phyloP scores from a whole-genome alignment of 2,329 filamentous ascomycete genomes.

The Chaetothyriales sp. region DNA sequence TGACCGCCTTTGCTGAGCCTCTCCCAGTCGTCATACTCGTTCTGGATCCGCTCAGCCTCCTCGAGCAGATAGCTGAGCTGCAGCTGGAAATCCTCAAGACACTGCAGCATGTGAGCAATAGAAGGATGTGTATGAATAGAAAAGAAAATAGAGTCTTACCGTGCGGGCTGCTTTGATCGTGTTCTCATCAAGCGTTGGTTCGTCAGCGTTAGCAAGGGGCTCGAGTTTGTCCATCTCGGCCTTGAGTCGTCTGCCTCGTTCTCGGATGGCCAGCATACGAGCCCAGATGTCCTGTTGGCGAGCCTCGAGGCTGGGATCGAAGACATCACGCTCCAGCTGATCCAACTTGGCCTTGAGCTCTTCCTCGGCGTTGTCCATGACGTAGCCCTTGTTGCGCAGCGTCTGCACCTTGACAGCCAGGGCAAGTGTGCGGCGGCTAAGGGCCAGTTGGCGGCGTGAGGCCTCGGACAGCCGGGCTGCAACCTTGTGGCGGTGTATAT shows the following conservation, averaged over 20 bases:
- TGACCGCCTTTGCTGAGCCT: constrained; percentile 15
- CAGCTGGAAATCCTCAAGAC: constrained; percentile 35
- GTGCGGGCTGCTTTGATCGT: constrained; percentile 46
- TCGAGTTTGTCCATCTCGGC: constrained; percentile 39
- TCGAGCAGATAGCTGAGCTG: constrained; percentile 44
- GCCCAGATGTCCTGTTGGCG: constrained; percentile 53
- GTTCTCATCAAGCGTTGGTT: constrained; percentile 39
- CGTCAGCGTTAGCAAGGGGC: constrained; percentile 27
- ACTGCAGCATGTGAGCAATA: constrained; percentile 24
- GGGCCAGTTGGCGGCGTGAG: constrained; percentile 42
- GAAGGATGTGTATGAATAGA: background rate
- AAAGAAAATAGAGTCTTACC: constrained; percentile 26
- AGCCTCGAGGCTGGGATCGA: constrained; percentile 45
- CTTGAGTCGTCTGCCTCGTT: constrained; percentile 43
- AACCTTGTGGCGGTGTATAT: constrained; percentile 45
- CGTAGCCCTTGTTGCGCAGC: constrained; percentile 47
- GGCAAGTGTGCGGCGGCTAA: constrained; percentile 44
- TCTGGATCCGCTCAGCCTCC: constrained; percentile 43
- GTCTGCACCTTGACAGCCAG: constrained; percentile 51
- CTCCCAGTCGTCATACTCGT: constrained; percentile 45
- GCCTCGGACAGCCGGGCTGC: constrained; percentile 44
- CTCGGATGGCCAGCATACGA: constrained; percentile 46
- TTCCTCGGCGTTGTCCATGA: constrained; percentile 49
- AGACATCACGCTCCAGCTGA: constrained; percentile 42
- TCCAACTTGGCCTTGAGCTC: constrained; percentile 46